Conservation (phyloP, 805 yeast genomes). For the Kuraishia borneana region DNA sequence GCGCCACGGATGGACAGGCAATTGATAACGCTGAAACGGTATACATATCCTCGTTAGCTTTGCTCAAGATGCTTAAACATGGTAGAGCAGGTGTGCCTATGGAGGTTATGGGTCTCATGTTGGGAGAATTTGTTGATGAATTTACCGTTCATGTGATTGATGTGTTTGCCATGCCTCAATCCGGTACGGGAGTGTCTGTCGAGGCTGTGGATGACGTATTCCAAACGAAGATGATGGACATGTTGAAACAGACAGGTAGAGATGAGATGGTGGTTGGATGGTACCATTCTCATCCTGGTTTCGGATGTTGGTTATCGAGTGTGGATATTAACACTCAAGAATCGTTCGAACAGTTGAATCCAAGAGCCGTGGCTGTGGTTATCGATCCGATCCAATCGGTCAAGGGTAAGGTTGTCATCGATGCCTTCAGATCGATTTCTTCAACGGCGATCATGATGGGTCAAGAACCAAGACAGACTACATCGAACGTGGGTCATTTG, state of each 20-base stretch:
- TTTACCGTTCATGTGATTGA: slow-evolving; percentile 95
- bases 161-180: slow-evolving; percentile 98
- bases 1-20: slow-evolving; percentile 62
- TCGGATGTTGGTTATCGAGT: slow-evolving; percentile 98
- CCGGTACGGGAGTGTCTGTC: slow-evolving; percentile 94
- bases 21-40: slow-evolving; percentile 96
- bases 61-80: slow-evolving; percentile 93
- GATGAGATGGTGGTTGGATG: slow-evolving; percentile 99
- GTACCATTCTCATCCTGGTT: slow-evolving; percentile 99
- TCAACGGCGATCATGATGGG: slow-evolving; percentile 86
- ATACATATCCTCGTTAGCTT: slow-evolving; percentile 88
- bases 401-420: slow-evolving; percentile 97
- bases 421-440: slow-evolving; percentile 92
- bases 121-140: slow-evolving; percentile 96
- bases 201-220: slow-evolving; percentile 99
- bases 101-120: slow-evolving; percentile 93
- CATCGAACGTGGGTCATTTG: slow-evolving; percentile 89
- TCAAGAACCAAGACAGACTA: slow-evolving; percentile 95
- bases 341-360: slow-evolving; percentile 91
- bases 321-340: slow-evolving; percentile 98
- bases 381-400: slow-evolving; percentile 98
- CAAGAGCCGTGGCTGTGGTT: slow-evolving; percentile 96
- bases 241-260: slow-evolving; percentile 98
- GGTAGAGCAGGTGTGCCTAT: slow-evolving; percentile 85
- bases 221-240: slow-evolving; percentile 99